Evolutionary conservation across 2,329 filamentous ascomycete species (phyloP), one percentile per base, ranked within the genome.

Genomic region (Hortaea werneckii): DNA sequence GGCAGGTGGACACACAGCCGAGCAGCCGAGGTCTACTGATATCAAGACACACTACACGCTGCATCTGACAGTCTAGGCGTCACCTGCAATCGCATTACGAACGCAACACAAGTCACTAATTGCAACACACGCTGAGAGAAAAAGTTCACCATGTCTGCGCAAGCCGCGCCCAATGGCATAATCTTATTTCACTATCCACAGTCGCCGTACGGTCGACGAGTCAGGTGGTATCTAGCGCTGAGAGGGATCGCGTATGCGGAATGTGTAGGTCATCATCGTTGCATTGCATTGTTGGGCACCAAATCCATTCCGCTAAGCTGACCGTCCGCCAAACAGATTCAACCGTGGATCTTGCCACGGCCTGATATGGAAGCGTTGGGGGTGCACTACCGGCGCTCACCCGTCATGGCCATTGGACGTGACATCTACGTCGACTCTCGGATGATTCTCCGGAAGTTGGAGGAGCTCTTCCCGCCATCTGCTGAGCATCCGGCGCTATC

Each of bases 391-490:
- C 76, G 83, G 4, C 80, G 83, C 47, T 85, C 86, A 46, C 83
- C 83, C 1, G 58, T 87, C 42, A 64, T 87, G 42, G 67, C 78
- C 20, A 79, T 86, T 53, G 82, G 80, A 11, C 70, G 76, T 5
- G 77, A 85, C 57, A 67, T 87, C 38, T 87, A 85, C 66, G 68
- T 78, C 49, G 83, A 87, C 67, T 80, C 80, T 2, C 77, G 80
- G 2, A 73, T 86, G 20, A 86, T 87, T 54, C 63, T 87, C 13
- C 63, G 64, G 27, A 82, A 79, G 60, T 76, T 87, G 1, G 79
- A 85, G 55, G 55, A 67, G 1, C 65, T 75, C 32, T 78, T 75
- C 58, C 75, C 75, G 0, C 51, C 53, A 1, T 54, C 50, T 29
- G 30, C 38, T 6, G 42, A 54, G 28, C 52, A 56, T 47, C 55